These are phyloP conservation scores for Suzukiozyma palmioleophila DNA, from an alignment of 1,139 yeast species.

Conservation along the genomic window DNA sequence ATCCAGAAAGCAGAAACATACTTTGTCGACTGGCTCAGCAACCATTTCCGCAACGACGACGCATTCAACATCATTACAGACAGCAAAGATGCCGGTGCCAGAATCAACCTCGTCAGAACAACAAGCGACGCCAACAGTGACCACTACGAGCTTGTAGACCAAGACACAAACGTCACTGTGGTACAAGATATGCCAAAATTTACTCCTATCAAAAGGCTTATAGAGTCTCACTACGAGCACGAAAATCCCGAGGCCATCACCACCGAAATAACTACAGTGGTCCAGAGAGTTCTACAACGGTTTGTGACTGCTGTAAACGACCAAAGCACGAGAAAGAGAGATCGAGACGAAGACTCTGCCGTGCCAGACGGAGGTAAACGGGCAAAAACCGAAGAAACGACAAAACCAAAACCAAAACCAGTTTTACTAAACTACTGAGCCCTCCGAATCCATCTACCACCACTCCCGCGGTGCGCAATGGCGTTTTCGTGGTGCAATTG, in stretches of 20 bases:
- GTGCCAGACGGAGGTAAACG: constrained; percentile 5
- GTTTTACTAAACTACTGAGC: constrained; percentile 13
- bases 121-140: not conserved
- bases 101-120: not conserved
- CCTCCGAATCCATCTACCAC: no score
- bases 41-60: constrained; percentile 10
- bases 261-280: not conserved
- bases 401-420: constrained; percentile 9
- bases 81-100: not conserved
- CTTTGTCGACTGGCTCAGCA: constrained; percentile 17
- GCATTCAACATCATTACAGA: constrained; percentile 7
- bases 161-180: not conserved
- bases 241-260: not conserved
- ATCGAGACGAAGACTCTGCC: constrained; percentile 6
- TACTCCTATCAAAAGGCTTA: not conserved
- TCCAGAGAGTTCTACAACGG: constrained; percentile 4
- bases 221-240: not conserved
- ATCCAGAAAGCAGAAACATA: constrained; percentile 9
- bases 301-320: constrained; percentile 5
- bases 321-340: constrained; percentile 8
- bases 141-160: not conserved
- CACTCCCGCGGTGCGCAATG: no score
- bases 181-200: not conserved
- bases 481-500: no score
- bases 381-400: constrained; percentile 5